Conservation (phyloP, 306 rosid genomes). For the Pyrus betulifolia region DNA sequence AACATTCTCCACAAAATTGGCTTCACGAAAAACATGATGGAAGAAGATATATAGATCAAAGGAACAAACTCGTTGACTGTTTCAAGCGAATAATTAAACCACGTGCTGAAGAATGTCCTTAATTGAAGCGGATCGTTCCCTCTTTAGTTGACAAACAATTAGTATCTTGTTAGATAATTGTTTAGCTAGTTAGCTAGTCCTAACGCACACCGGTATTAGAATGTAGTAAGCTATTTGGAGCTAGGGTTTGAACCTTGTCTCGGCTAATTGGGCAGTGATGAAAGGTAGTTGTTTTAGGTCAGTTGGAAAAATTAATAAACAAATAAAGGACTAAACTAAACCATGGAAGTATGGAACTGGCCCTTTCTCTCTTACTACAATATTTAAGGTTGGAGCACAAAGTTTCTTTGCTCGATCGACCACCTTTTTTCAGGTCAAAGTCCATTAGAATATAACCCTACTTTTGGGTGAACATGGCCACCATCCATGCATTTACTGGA, state of each 20-base stretch:
- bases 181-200: neutral
- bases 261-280: neutral
- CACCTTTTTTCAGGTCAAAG: neutral
- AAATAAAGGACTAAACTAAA: neutral
- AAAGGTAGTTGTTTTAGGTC: neutral
- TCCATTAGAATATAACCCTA: neutral
- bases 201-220: too few relatives aligned
- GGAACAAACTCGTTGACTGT: neutral
- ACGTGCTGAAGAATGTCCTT: neutral
- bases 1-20: too few relatives aligned
- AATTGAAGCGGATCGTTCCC: too few relatives aligned
- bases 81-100: neutral
- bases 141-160: too few relatives aligned
- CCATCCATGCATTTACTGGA: neutral
- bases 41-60: too few relatives aligned
- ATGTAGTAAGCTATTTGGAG: neutral
- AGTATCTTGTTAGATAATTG: too few relatives aligned
- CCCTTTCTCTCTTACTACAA: neutral
- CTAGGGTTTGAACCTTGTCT: neutral
- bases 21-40: neutral
- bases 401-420: neutral
- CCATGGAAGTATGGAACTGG: neutral
- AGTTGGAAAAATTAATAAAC: neutral
- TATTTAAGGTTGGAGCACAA: conserved; percentile 2
- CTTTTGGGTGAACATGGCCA: neutral